A percentile compares a stretch with the other conserved stretches of the same genome.
Conservation (phyloP, 208 protist genomes). For the Plasmodiophora brassicae region DNA sequence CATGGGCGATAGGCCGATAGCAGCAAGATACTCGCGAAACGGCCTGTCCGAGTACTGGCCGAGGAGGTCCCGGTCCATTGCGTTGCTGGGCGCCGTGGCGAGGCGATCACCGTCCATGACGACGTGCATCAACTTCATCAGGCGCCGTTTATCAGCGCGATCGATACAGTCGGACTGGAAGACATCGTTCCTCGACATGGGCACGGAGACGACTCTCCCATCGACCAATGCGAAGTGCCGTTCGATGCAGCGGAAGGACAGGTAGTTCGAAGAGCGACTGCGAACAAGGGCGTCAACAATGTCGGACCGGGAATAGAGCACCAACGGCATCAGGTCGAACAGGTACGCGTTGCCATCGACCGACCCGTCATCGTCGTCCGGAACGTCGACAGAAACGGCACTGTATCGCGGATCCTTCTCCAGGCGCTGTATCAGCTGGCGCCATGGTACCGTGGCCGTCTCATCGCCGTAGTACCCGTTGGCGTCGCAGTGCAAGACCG, state of each 20-base stretch:
- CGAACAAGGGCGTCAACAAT: neutral
- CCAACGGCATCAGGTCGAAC: neutral
- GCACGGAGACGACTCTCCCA: neutral
- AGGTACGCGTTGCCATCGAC: neutral
- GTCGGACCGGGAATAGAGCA: neutral
- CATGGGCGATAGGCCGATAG: neutral
- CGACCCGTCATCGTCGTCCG: too few relatives aligned
- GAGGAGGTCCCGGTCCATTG: neutral
- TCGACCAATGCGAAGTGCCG: neutral
- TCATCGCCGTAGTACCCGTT: conserved; percentile 14
- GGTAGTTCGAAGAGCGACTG: neutral
- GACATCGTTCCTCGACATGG: neutral
- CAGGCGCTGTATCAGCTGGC: neutral
- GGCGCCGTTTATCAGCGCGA: neutral
- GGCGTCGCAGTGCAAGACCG: neutral
- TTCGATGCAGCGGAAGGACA: neutral
- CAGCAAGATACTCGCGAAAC: neutral
- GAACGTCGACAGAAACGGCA: neutral
- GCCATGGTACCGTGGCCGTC: neutral
- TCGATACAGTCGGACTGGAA: neutral
- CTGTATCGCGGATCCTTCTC: neutral
- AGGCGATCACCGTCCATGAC: neutral
- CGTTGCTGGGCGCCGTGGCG: neutral
- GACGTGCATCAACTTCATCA: conserved; percentile 28
- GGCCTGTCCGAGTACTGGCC: neutral